Evolutionary conservation across 2,329 filamentous ascomycete species (phyloP), one percentile per base, ranked within the genome.

Genomic region (Chaetomium sp.): DNA sequence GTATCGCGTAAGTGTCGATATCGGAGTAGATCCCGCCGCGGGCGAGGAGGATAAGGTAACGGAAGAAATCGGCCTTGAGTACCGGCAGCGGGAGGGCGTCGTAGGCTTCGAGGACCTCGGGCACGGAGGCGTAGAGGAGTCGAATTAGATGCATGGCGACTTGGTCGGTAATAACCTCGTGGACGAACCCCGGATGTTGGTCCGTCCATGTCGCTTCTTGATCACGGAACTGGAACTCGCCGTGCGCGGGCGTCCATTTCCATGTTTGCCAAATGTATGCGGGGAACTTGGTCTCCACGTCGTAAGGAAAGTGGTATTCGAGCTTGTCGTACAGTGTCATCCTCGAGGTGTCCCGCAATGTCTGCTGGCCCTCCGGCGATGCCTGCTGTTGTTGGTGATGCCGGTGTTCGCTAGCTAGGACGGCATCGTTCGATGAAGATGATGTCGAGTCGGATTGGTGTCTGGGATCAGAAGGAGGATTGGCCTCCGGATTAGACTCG

Each of bases 181-280:
- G 94, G 33, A 96, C 85, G 68, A 99, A 99, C 27, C 85, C 86
- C 0, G 91, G 92, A 70, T 99, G 91, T 65, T 87, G 75, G 63
- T 88, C 80, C 7, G 89, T 87, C 94, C 94, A 99, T 59, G 88
- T 91, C 11, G 89, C 88, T 74, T 97, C 94, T 57, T 90, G 80
- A 47, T 88, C 84, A 59, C 91, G 85, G 68, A 96, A 91, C 19
- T 77, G 73, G 68, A 99, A 99, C 59, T 88, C 79, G 50, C 82
- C 78, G 27, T 89, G 87, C 1, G 85, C 81, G 0, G 92, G 91
- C 0, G 84, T 88, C 67, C 84, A 86, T 71, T 95, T 96, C 94
- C 94, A 99, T 11, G 94, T 99, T 78, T 99, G 94, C 94, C 94
- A 99, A 68, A 99, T 95, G 76, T 96, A 97, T 55, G 91, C 91